A percentile compares a stretch with the other conserved stretches of the same genome.
Evolutionary conservation across 108 stramenopile species (phyloP).

Genomic region (Nitzschia palea): DNA sequence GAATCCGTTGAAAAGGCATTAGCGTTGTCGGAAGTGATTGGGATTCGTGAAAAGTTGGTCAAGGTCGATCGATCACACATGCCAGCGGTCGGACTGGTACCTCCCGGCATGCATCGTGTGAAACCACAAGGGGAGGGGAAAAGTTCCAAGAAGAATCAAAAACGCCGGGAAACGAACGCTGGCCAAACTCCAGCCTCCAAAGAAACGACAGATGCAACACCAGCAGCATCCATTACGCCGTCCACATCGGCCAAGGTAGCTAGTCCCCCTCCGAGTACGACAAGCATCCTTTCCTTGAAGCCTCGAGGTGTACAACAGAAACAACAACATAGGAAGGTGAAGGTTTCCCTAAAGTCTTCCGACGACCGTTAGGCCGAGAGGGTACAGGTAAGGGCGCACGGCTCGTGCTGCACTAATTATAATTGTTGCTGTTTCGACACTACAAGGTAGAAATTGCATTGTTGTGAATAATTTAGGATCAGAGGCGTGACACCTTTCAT

Average conservation of each 20-base stretch:
- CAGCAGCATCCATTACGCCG: background rate
- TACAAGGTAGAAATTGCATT: too few relatives aligned
- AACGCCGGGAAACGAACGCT: slow-evolving; percentile 33
- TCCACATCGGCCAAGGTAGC: background rate
- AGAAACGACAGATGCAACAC: background rate
- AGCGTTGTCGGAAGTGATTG: slow-evolving; percentile 57
- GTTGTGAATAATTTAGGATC: too few relatives aligned
- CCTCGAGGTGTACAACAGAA: slow-evolving; percentile 23
- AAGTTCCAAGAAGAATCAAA: slow-evolving; percentile 55
- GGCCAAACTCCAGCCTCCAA: too few relatives aligned
- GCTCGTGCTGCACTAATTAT: background rate
- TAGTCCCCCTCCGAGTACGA: background rate
- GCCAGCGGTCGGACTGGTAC: slow-evolving; percentile 74
- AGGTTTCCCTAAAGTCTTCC: background rate
- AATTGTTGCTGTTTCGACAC: background rate
- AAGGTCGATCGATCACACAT: slow-evolving; percentile 73
- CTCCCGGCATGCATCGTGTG: slow-evolving; percentile 82
- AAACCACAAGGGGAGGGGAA: slow-evolving; percentile 79
- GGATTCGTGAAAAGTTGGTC: slow-evolving; percentile 65
- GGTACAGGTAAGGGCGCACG: background rate
- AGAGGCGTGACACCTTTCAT: too few relatives aligned
- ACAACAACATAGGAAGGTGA: slow-evolving; percentile 1
- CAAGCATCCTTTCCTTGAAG: slow-evolving; percentile 12
- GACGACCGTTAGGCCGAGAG: background rate
- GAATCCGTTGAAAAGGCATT: slow-evolving; percentile 80